A percentile compares a stretch with the other conserved stretches of the same genome.
Conservation (phyloP, 208 protist genomes). For the Tritrichomonas foetus region DNA sequence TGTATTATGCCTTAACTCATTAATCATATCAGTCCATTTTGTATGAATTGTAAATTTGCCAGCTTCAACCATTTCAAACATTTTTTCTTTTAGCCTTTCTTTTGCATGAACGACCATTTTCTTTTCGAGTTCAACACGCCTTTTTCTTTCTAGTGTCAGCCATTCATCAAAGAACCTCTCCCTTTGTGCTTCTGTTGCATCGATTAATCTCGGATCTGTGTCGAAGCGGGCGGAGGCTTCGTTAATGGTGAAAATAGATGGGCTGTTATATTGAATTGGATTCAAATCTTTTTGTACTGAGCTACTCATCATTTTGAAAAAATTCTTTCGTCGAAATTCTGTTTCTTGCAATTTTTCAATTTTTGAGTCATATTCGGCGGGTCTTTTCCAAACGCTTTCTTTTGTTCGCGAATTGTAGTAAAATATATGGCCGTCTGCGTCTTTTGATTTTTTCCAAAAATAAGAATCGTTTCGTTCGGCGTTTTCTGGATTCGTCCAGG, state of each 20-base stretch:
- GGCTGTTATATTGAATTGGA: neutral
- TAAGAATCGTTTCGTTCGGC: neutral
- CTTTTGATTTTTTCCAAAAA: neutral
- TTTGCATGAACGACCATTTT: neutral
- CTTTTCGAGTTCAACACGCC: neutral
- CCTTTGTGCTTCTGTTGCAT: neutral
- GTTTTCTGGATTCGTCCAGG: neutral
- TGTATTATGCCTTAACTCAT: neutral
- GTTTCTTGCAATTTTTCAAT: neutral
- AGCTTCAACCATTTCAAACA: neutral
- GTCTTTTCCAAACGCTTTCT: neutral
- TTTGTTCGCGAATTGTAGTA: neutral
- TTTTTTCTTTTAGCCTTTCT: neutral
- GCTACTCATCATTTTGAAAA: constrained; percentile 4
- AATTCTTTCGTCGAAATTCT: neutral
- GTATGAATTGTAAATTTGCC: neutral
- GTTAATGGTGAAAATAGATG: neutral
- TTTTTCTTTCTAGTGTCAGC: neutral
- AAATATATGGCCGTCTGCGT: neutral
- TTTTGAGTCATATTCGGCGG: neutral
- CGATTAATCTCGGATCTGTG: neutral
- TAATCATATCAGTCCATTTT: neutral
- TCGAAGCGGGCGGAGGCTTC: neutral
- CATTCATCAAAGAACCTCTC: constrained; percentile 26
- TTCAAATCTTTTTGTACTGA: neutral